Base-by-base conservation (phyloP, 129 eudicot species). In the Flaveria robusta region DNA sequence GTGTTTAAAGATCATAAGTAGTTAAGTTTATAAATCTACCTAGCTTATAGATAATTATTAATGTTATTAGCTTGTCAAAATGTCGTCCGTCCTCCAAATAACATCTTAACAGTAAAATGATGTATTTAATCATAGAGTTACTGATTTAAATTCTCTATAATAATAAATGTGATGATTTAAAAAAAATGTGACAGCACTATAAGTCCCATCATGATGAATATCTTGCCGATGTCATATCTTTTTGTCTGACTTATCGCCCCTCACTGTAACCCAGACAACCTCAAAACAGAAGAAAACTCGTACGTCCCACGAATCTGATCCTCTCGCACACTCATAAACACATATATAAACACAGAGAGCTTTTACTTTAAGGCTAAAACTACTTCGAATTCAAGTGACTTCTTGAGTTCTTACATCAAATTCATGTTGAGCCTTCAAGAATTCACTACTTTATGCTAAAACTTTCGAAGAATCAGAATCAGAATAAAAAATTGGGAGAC, bases 301-400 rank as follows among this genome's bases (percentile, higher is more conserved):
- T 79, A 74, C 83, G 73, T 72, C 83, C 83, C 83, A 79, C 83
- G 73, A 72, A 79, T 79, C 78, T 51, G 49, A 79, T 79, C 83
- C 73, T 11, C 72, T 79, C 83, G 43, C 71, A 37, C 11, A 50
- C 10, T 45, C 7, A 76, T 4, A 12, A 6, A 49, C 5, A 74
- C 1, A 45, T 19, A 34, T 2, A 66, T 11, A 64, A 7, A 45
- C 9, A 34, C 14, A 76, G 13, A 34, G 2, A 76, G 13, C 3
- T 68, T 68, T 47, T 56, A 43, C 70, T 45, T 77, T 69, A 62
- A 56, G 43, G 76, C 76, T 77, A n/a, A n/a, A n/a, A n/a, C n/a
- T n/a, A n/a, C n/a, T n/a, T n/a, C n/a, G n/a, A n/a, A n/a, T n/a
- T 77, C 81, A 69, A 77, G 26, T 77, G 68, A 34, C 0, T 14